Evolutionary conservation across 2,329 filamentous ascomycete genomes (phyloP), one percentile per base, ranked within the genome.

Genomic region (Elsinoe batatas): DNA sequence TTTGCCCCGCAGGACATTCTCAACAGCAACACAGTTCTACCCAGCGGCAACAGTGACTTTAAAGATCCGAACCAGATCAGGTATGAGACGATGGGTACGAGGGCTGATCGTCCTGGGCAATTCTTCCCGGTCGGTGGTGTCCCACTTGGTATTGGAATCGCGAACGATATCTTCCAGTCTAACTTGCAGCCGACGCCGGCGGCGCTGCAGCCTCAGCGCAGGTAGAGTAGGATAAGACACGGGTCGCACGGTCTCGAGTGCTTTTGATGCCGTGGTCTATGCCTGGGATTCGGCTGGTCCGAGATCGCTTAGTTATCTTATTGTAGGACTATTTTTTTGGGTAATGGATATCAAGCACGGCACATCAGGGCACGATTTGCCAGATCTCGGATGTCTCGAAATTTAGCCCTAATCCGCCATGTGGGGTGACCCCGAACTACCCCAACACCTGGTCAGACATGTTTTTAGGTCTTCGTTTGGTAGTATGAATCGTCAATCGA

Each of bases 1-100:
- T 64, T 63, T 10, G 59, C 64, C 12, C 26, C 26, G 8, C 32
- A 35, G 26, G 44, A 49, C 18, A 15, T 49, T 3, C 17, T 35
- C n/a, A 49, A 49, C 26, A 20, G 43, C 5, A 12, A 26, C 13
- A 18, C 22, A 2, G 18, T 22, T 4, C 43, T 47, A 11, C 43
- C 43, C 12, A 30, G 26, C 17, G 43, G 43, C 5, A 49, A 49
- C 44, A 49, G 26, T 15, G 44, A 49, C 30, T 49, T 49, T 26
- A 49, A 49, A 26, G 22, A 22, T 15, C 22, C 26, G 11, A 26
- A 49, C 4, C 12, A 33, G 13, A 49, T 49, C 15, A 20, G 44
- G 3, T 49, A 49, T 15, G 30, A 33, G 13, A 35, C 44, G 2
- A 33, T 18, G 26, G 44, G 44, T 6, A 49, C 44, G 2, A 17